Evolutionary conservation across 106 monocot genomes (phyloP).

Genomic region (Acanthochlamys bracteata): DNA sequence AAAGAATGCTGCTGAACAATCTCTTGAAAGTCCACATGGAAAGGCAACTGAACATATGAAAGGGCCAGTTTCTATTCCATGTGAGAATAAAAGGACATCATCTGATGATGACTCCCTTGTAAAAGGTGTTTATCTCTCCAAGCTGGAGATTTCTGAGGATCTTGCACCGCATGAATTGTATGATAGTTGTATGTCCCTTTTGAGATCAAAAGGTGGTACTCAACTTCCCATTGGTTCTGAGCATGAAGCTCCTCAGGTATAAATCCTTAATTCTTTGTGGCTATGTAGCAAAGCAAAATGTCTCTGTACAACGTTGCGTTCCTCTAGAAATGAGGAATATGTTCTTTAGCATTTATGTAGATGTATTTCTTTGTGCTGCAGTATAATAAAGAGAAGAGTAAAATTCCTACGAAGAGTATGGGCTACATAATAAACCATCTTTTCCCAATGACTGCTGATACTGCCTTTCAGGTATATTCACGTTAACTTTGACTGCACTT

Average conservation of each 20-base stretch:
- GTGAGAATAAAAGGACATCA: background rate
- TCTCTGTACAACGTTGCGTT: too few relatives aligned
- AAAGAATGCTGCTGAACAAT: conserved; percentile 6
- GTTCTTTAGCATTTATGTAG: background rate
- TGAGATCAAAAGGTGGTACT: conserved; percentile 12
- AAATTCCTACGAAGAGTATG: conserved; percentile 10
- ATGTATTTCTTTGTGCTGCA: conserved; percentile 15
- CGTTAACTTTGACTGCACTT: background rate
- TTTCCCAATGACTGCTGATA: conserved; percentile 29
- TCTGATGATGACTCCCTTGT: conserved; percentile 11
- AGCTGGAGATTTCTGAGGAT: conserved; percentile 33
- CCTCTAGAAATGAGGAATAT: background rate
- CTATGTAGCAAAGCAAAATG: too few relatives aligned
- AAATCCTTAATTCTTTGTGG: background rate
- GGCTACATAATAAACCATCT: conserved; percentile 13
- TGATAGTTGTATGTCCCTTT: conserved; percentile 27
- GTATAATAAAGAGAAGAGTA: conserved; percentile 11
- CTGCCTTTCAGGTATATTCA: conserved; percentile 44
- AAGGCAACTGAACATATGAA: conserved; percentile 10
- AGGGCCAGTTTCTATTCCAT: background rate
- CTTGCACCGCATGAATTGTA: conserved; percentile 41
- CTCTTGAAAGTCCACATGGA: conserved; percentile 9
- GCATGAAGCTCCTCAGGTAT: conserved; percentile 20
- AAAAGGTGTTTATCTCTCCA: conserved; percentile 24
- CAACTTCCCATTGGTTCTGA: background rate